phyloP scores from a whole-genome alignment of 1,284 basidiomycete species.

The Cryptococcus depauperatus region DNA sequence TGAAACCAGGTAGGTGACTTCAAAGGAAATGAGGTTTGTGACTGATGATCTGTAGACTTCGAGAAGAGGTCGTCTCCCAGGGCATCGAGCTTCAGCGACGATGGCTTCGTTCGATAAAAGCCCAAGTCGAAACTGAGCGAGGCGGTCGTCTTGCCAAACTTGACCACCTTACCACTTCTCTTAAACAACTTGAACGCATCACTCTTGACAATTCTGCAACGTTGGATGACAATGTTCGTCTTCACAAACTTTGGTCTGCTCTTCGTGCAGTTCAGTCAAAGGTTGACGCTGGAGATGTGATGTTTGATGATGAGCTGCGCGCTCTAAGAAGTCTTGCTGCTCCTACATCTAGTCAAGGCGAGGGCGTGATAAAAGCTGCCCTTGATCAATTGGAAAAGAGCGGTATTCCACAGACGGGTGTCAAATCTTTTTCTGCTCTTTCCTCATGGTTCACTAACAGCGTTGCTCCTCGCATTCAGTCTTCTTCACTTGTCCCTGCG shows the following conservation, averaged over 20 bases:
- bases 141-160: slow-evolving; percentile 91
- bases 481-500: slow-evolving; percentile 77
- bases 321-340: slow-evolving; percentile 60
- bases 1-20: slow-evolving; percentile 65
- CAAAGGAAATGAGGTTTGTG: slow-evolving; percentile 3
- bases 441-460: slow-evolving; percentile 79
- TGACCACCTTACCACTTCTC: slow-evolving; percentile 78
- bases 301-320: slow-evolving; percentile 83
- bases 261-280: slow-evolving; percentile 49
- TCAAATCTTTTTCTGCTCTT: slow-evolving; percentile 83
- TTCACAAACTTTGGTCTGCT: slow-evolving; percentile 54
- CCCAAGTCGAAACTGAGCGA: slow-evolving; percentile 91
- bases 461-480: slow-evolving; percentile 75
- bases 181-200: slow-evolving; percentile 84
- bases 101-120: slow-evolving; percentile 94
- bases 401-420: slow-evolving; percentile 71
- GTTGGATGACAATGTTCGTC: slow-evolving; percentile 79
- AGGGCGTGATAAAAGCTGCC: slow-evolving; percentile 55
- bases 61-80: slow-evolving; percentile 90
- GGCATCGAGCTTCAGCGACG: slow-evolving; percentile 94
- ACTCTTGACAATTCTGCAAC: slow-evolving; percentile 83
- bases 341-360: slow-evolving; percentile 46
- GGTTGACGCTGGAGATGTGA: slow-evolving; percentile 52
- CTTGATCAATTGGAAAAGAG: slow-evolving; percentile 66
- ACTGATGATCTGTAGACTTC: slow-evolving; percentile 54